These are phyloP conservation scores for Helicocarpus griseus DNA, from an alignment of 2,329 filamentous ascomycete genomes.

Conservation along the genomic window DNA sequence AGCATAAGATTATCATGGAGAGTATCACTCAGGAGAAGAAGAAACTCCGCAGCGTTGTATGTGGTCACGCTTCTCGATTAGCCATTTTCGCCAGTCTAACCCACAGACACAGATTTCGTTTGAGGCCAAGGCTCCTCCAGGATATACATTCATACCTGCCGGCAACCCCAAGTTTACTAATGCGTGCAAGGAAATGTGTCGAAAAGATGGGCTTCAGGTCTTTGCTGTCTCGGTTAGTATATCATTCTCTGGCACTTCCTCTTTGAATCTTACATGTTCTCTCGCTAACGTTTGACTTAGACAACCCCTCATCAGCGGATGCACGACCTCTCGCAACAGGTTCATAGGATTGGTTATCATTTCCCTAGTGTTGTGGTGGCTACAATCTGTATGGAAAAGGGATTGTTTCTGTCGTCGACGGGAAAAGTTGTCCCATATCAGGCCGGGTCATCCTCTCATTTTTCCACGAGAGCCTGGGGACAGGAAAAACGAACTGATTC, in stretches of 20 bases:
- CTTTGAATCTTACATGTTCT: neutral
- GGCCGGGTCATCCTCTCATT: conserved; percentile 16
- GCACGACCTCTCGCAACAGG: conserved; percentile 49
- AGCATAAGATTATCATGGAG: conserved; percentile 51
- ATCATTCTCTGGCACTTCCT: conserved; percentile 3
- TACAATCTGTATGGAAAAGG: conserved; percentile 42
- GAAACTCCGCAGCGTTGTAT: conserved; percentile 45
- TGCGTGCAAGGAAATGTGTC: conserved; percentile 51
- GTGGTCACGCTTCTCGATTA: conserved; percentile 15
- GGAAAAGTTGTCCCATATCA: conserved; percentile 38
- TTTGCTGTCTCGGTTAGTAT: conserved; percentile 51
- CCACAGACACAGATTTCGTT: conserved; percentile 41
- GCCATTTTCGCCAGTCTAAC: neutral
- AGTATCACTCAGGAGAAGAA: conserved; percentile 51
- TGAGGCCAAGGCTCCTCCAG: conserved; percentile 43
- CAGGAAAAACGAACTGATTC: conserved; percentile 17
- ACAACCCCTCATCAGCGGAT: conserved; percentile 42
- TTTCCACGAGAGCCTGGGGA: conserved; percentile 8
- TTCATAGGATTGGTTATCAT: conserved; percentile 54
- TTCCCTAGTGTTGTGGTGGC: conserved; percentile 52
- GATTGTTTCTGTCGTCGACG: conserved; percentile 36
- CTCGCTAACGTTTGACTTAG: conserved; percentile 20
- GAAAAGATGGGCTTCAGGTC: conserved; percentile 44
- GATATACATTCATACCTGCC: conserved; percentile 53
- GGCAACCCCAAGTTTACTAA: conserved; percentile 51